phyloP scores from a whole-genome alignment of 2,329 filamentous ascomycete species.

The Scorias spongiosa region DNA sequence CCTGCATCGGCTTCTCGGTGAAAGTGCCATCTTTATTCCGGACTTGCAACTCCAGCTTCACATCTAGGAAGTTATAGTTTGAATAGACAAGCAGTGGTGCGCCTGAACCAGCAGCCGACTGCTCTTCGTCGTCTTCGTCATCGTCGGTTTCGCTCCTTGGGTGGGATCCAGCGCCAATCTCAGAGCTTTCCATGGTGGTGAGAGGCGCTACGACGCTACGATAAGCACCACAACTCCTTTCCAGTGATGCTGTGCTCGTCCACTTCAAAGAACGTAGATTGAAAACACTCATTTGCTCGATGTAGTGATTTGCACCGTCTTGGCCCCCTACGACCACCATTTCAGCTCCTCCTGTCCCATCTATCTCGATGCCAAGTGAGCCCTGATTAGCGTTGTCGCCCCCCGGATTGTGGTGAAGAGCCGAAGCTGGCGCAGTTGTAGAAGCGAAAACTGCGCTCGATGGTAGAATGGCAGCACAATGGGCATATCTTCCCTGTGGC shows the following conservation, averaged over 20 bases:
- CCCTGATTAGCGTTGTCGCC: slow-evolving; percentile 76
- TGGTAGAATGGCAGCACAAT: slow-evolving; percentile 83
- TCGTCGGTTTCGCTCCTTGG: slow-evolving; percentile 26
- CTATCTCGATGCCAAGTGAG: slow-evolving; percentile 71
- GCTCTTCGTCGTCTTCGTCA: slow-evolving; percentile 19
- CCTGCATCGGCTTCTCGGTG: slow-evolving; percentile 77
- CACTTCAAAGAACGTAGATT: slow-evolving; percentile 90
- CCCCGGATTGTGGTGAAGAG: slow-evolving; percentile 77
- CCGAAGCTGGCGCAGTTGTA: slow-evolving; percentile 65
- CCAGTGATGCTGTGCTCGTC: slow-evolving; percentile 76
- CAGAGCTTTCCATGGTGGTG: slow-evolving; percentile 46
- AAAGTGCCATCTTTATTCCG: slow-evolving; percentile 70
- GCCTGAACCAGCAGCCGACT: slow-evolving; percentile 24
- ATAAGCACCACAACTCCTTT: slow-evolving; percentile 90
- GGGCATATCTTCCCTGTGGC: slow-evolving; percentile 88
- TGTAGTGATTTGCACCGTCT: slow-evolving; percentile 96
- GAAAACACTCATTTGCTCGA: slow-evolving; percentile 97
- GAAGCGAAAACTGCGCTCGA: slow-evolving; percentile 81
- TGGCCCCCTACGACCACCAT: slow-evolving; percentile 96
- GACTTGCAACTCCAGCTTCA: slow-evolving; percentile 88
- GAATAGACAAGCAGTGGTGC: slow-evolving; percentile 88
- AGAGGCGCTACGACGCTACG: slow-evolving; percentile 86
- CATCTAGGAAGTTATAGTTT: slow-evolving; percentile 97
- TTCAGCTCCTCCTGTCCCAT: slow-evolving; percentile 82
- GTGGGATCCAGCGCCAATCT: slow-evolving; percentile 46